Percentiles rank a stretch among this genome's conserved stretches.
Evolutionary conservation across 2,329 filamentous ascomycete species (phyloP).

Genomic region (Verticillium longisporum): DNA sequence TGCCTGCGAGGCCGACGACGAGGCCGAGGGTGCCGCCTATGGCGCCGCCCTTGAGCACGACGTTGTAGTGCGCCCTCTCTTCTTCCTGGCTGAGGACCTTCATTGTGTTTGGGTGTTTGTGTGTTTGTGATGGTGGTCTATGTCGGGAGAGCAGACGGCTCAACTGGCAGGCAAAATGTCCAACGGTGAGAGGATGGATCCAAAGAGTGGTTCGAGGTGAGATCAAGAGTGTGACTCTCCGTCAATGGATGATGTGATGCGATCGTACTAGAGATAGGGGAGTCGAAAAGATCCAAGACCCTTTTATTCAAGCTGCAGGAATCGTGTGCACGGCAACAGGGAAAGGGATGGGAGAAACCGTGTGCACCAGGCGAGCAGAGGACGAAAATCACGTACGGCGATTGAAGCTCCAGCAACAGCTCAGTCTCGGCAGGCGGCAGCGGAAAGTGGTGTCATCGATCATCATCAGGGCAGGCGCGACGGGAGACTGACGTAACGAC

Average conservation of each 20-base stretch:
- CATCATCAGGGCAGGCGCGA: neutral
- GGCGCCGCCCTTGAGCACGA: slow-evolving; percentile 72
- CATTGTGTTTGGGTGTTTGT: slow-evolving; percentile 49
- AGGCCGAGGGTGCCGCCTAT: slow-evolving; percentile 67
- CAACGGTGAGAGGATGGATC: too few species aligned
- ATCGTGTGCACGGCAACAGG: neutral
- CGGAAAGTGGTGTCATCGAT: neutral
- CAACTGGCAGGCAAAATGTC: too few species aligned
- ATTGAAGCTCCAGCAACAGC: neutral
- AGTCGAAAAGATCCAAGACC: neutral
- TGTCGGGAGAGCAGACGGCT: too few species aligned
- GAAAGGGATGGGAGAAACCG: neutral
- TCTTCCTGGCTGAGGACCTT: slow-evolving; percentile 95
- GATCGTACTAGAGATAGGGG: neutral
- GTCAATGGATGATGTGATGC: neutral
- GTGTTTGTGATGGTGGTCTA: neutral
- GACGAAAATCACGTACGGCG: neutral
- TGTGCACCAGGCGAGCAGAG: neutral
- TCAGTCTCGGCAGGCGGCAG: neutral
- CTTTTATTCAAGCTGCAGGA: neutral
- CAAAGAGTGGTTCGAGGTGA: too few species aligned
- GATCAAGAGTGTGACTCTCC: too few species aligned
- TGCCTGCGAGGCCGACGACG: slow-evolving; percentile 57
- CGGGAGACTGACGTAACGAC: neutral
- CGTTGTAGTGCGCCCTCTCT: slow-evolving; percentile 75